phyloP scores from a whole-genome alignment of 176 grass and related monocot genomes.

The Bromus sterilis region DNA sequence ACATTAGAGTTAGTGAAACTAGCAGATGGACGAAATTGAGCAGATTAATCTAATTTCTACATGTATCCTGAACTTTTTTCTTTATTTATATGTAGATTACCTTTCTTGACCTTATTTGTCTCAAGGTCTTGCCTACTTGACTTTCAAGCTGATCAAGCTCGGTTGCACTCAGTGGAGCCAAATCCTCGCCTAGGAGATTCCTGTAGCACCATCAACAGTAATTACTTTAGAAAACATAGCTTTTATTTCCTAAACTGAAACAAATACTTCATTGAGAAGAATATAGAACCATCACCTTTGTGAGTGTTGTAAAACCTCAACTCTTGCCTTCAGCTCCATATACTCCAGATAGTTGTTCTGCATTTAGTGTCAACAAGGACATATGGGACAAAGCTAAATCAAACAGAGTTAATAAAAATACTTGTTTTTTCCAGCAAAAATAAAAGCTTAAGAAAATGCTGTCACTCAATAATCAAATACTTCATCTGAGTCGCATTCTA shows the following conservation, averaged over 20 bases:
- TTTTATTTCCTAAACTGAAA: background rate
- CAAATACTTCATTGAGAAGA: background rate
- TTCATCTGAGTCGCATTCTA: background rate
- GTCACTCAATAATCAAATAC: background rate
- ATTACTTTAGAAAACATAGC: background rate
- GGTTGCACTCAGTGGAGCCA: conserved; percentile 40
- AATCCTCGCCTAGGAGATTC: conserved; percentile 88
- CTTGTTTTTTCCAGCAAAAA: background rate
- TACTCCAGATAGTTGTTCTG: conserved; percentile 80
- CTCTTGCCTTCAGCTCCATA: conserved; percentile 62
- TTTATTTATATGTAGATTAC: conserved; percentile 17
- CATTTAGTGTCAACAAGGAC: conserved; percentile 7
- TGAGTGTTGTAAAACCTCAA: conserved; percentile 73
- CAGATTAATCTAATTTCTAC: background rate
- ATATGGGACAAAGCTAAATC: background rate
- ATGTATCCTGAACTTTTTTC: background rate
- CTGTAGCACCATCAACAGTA: conserved; percentile 11
- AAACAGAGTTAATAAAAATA: background rate
- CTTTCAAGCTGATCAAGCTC: conserved; percentile 73
- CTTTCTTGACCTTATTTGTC: conserved; percentile 80
- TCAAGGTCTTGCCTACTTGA: conserved; percentile 66
- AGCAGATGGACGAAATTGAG: background rate
- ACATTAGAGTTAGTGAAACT: background rate
- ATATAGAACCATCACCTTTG: conserved; percentile 48
- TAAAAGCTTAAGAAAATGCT: background rate